Conservation (phyloP, 2,329 filamentous ascomycete genomes). For the Fusarium sororula region DNA sequence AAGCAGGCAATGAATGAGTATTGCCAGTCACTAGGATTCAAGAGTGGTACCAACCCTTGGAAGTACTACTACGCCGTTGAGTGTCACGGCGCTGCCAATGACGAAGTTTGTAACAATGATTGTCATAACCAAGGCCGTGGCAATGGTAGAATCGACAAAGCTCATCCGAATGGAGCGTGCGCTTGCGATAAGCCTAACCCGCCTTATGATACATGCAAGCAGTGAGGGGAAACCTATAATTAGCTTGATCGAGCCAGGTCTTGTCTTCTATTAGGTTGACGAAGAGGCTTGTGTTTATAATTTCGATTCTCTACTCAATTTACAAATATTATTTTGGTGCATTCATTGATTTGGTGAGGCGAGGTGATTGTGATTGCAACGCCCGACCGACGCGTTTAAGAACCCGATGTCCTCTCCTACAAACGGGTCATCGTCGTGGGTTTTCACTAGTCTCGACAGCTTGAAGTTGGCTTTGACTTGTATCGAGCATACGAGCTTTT, state of each 20-base stretch:
- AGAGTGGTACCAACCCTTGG: background rate
- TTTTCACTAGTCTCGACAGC: no score
- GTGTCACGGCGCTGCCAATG: background rate
- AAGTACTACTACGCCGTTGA: background rate
- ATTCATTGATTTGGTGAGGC: no score
- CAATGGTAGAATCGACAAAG: background rate
- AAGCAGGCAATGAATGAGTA: background rate
- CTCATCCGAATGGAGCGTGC: background rate
- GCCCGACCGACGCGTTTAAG: no score
- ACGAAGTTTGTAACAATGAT: background rate
- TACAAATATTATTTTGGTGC: fast-evolving
- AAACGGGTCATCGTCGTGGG: fast-evolving
- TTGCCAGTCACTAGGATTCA: background rate
- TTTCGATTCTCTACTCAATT: background rate
- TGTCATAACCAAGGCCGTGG: background rate
- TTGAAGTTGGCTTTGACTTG: no score
- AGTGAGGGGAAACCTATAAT: background rate
- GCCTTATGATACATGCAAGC: background rate
- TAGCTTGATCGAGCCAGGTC: no score
- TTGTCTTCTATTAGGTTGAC: no score
- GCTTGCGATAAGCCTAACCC: background rate
- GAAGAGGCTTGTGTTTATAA: fast-evolving
- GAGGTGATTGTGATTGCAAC: no score
- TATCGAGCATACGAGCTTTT: no score
- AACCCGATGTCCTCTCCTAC: no score